Evolutionary conservation across 2,329 filamentous ascomycete species (phyloP), one percentile per base, ranked within the genome.

Genomic region (Fusarium fujikuroi): DNA sequence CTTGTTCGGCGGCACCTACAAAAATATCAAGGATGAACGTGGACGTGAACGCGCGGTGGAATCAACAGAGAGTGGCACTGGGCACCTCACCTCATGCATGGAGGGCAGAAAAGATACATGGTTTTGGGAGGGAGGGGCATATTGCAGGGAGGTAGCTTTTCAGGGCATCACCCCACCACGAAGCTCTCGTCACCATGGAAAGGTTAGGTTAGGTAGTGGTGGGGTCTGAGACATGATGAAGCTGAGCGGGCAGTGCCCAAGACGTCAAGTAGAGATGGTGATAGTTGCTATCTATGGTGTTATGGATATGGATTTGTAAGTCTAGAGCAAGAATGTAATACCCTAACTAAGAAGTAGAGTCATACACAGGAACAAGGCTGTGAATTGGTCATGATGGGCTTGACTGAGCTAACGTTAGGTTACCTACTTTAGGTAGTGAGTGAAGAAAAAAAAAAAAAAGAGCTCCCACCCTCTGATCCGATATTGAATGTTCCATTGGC

Each of bases 391-490:
- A 69, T 63, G 63, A 60, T 53, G n/a, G 52, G 25, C 44, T 28
- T 39, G 36, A 39, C 60, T 61, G 21, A 59, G 54, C 54, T 58
- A 58, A 46, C 39, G 39, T 46, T 28, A 28, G 23, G 23, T 28
- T 28, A 28, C 25, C 25, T 32, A 32, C 11, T 30, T 30, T 32
- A 32, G 32, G 32, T 12, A 32, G 37, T 37, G 43, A 39, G 15
- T n/a, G 30, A 61, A 18, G 14, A 4, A 28, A 36, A 47, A 30
- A 49, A 49, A 46, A 28, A 66, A 49, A 36, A 19, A 37, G 54
- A 59, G 47, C 70, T 62, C 69, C 58, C 65, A 66, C 67, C 69
- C 70, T 73, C 70, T 73, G 57, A 73, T 60, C 70, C 70, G 53
- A 67, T 73, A 66, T 52, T 66, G 43, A 56, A 37, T 47, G 57